Evolutionary conservation across 805 yeast species (phyloP), one percentile per base, ranked within the genome.

Genomic region (Lachancea meyersii): DNA sequence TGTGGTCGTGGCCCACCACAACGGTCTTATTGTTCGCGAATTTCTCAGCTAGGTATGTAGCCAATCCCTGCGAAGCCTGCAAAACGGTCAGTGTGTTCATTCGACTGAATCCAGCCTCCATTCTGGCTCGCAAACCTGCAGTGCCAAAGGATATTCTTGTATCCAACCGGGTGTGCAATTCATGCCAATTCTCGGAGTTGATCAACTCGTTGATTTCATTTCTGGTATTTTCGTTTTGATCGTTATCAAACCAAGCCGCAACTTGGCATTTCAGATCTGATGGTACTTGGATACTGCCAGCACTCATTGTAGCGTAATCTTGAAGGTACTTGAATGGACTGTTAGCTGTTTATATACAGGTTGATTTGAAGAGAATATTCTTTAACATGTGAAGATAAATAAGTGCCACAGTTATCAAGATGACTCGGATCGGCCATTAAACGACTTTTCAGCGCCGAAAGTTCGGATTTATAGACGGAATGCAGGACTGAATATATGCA

Each of bases 1-100:
- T 71, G 61, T 93, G 97, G 59, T 91, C 98, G 64, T 88, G 88
- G 1, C 97, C 97, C 31, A 91, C 67, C 0, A 88, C 96, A 2
- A 58, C 75, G 38, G 48, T 44, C 7, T 49, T 30, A 19, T 67
- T 60, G 18, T 60, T 51, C 5, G 57, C 55, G 2, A 57, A 60
- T 41, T 46, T 54, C 18, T 41, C 53, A 32, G 52, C 54, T 39
- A 67, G 69, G 46, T 82, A 81, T 37, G 61, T 59, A 0, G 86
- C 79, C 16, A 85, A 63, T 1, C 94, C 95, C 53, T 87, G 95
- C 0, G 96, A 79, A 0, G 97, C 89, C 65, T 91, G 97, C 35
- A 86, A 57, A 1, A 91, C 83, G 0, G 96, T 87, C 14, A 91
- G 81, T 48, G 82, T 82, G 61, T 93, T 91, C 91, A 93, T 84